These are phyloP conservation scores for Ceratocystiopsis sp. DNA, from an alignment of 2,329 filamentous ascomycete species.

Conservation along the genomic window DNA sequence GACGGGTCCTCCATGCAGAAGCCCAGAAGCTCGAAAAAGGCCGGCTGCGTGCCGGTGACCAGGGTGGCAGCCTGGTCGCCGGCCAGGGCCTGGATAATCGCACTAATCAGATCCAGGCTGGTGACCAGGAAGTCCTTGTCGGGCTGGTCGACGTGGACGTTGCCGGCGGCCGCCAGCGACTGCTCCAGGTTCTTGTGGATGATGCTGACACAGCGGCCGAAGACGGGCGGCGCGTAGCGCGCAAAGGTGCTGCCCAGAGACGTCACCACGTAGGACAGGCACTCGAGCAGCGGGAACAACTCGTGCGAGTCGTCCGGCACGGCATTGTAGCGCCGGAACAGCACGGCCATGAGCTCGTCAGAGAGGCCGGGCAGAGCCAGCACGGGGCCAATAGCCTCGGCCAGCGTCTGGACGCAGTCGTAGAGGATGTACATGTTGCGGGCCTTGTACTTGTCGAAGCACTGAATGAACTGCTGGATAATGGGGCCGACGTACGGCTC, in stretches of 20 bases:
- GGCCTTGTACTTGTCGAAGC: constrained; percentile 93
- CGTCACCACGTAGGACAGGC: constrained; percentile 81
- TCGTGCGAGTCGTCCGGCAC: constrained; percentile 81
- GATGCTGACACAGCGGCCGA: constrained; percentile 73
- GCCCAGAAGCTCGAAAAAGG: constrained; percentile 77
- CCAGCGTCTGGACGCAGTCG: constrained; percentile 93
- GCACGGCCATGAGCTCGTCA: constrained; percentile 75
- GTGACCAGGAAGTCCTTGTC: constrained; percentile 97
- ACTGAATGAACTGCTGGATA: constrained; percentile 77
- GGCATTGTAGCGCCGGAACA: constrained; percentile 75
- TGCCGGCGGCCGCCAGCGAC: constrained; percentile 50
- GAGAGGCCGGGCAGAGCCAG: constrained; percentile 71
- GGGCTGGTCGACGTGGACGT: constrained; percentile 54
- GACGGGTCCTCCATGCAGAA: constrained; percentile 85
- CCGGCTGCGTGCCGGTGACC: constrained; percentile 56
- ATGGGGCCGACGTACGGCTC: constrained; percentile 81
- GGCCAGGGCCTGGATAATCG: constrained; percentile 80
- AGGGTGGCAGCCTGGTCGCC: constrained; percentile 57
- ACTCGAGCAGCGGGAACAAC: constrained; percentile 89
- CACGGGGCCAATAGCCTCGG: constrained; percentile 72
- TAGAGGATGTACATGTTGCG: constrained; percentile 98
- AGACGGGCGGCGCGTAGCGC: constrained; percentile 74
- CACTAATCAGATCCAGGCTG: constrained; percentile 80
- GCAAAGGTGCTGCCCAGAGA: constrained; percentile 70
- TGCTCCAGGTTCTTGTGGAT: constrained; percentile 85